Base-by-base conservation (phyloP, 208 protist species). In the Leishmania amazonensis region DNA sequence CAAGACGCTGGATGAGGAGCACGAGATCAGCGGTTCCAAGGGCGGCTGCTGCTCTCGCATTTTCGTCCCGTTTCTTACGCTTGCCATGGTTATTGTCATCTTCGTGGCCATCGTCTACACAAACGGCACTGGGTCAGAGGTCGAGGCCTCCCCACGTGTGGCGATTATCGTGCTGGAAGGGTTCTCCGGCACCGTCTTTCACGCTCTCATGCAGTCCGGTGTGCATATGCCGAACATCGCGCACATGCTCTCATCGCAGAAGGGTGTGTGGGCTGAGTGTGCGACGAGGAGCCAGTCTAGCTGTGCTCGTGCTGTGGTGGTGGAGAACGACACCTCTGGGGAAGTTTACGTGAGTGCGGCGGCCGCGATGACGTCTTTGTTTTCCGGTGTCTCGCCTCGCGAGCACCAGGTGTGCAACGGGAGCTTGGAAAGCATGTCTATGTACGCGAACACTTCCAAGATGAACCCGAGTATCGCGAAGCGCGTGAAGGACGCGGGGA, bases 101-200 rank as follows among this genome's bases (percentile, higher is more conserved):
- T 75, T 92, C 49, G 35, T 68, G 38, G 83, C 83, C 35, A 85
- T 86, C 42, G 65, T 91, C 4, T 83, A 81, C 74, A 91, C 85
- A 38, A 93, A 88, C 64, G 93, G 93, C 62, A 77, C 79, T 0
- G 76, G 81, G 54, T 67, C 31, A 15, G 85, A 93, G 57, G 81
- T 84, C 45, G 64, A 78, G 24, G 81, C 87, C 8, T 75, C 79
- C 28, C 93, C 93, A 65, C 89, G 91, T 28, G 93, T 87, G 17
- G 91, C 88, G 28, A 45, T 96, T 3, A 85, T 96, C 31, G 83
- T 96, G 45, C 58, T 96, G 51, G 93, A 96, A 62, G 93, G 93
- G 31, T 90, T 95, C 70, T 87, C 84, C 24, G 93, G 90, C 38
- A 85, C 80, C 17, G 70, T 89, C 54, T 95, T 96, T 73, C 75